These are phyloP conservation scores for Agaricales sp. DNA, from an alignment of 1,284 basidiomycete species.

Conservation along the genomic window DNA sequence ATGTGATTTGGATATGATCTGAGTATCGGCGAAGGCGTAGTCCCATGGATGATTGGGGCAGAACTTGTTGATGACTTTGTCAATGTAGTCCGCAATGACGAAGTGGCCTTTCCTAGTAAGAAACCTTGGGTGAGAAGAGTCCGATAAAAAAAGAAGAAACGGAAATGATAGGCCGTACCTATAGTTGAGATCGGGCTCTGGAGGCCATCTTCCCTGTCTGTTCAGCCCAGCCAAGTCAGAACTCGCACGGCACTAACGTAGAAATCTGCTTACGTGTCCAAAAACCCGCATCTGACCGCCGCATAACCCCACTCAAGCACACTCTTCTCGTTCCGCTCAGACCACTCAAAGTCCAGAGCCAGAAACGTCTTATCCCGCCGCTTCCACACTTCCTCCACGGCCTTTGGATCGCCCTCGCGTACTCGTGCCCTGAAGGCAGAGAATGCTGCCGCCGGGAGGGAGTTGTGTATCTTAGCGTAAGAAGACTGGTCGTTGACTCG, in stretches of 20 bases:
- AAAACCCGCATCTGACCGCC: constrained; percentile 62
- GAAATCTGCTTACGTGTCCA: constrained; percentile 51
- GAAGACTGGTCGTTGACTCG: constrained; percentile 58
- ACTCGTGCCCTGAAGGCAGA: constrained; percentile 61
- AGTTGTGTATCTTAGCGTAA: constrained; percentile 66
- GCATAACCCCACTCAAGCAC: constrained; percentile 77
- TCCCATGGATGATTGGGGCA: constrained; percentile 57
- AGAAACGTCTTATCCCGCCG: constrained; percentile 64
- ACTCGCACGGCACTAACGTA: constrained; percentile 3
- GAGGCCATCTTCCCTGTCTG: constrained; percentile 72
- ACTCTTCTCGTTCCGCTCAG: constrained; percentile 61
- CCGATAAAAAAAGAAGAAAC: not conserved
- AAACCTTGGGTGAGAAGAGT: not conserved
- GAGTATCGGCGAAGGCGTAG: constrained; percentile 65
- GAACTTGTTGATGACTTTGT: constrained; percentile 54
- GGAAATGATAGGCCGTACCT: constrained; percentile 33
- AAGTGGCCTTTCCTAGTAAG: constrained; percentile 72
- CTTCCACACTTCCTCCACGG: constrained; percentile 63
- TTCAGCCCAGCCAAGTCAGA: constrained; percentile 7
- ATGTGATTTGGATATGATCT: constrained; percentile 56
- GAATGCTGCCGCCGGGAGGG: constrained; percentile 63
- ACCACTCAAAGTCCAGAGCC: constrained; percentile 69
- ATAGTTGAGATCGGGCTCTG: constrained; percentile 70
- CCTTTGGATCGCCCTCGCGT: constrained; percentile 56
- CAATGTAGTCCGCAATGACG: constrained; percentile 68